phyloP scores from a whole-genome alignment of 805 yeast genomes.

The Yarrowia deformans region DNA sequence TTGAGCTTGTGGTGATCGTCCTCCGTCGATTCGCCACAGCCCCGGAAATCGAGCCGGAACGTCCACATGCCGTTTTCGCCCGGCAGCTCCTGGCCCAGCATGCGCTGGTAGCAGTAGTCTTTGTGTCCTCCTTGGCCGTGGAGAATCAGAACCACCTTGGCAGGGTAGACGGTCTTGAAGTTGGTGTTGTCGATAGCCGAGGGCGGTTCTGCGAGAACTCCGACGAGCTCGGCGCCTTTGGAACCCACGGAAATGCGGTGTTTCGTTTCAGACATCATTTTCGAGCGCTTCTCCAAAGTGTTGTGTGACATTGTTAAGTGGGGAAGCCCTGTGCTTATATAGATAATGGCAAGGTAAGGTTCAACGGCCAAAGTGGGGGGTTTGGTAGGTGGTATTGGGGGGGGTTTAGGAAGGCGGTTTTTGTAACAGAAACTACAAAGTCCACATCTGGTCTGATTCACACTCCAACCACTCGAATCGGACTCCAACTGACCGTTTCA shows the following conservation, averaged over 20 bases:
- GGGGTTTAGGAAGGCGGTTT: background rate
- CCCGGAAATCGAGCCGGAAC: conserved; percentile 83
- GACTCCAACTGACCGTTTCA: background rate
- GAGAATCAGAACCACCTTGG: conserved; percentile 61
- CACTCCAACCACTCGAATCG: background rate
- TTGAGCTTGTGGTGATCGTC: conserved; percentile 49
- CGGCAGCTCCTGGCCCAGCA: conserved; percentile 67
- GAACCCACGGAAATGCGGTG: conserved; percentile 14
- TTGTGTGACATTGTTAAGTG: background rate
- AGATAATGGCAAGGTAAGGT: background rate
- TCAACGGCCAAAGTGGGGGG: background rate
- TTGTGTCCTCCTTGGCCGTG: conserved; percentile 91
- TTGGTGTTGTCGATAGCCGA: conserved; percentile 29
- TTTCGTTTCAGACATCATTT: conserved; percentile 10
- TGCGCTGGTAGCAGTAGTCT: conserved; percentile 74
- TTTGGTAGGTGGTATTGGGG: background rate
- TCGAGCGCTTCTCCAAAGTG: background rate
- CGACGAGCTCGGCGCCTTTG: conserved; percentile 16
- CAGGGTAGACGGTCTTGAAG: conserved; percentile 23
- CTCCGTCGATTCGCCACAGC: conserved; percentile 79
- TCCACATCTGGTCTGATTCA: background rate
- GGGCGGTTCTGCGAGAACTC: conserved; percentile 15
- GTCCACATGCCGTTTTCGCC: conserved; percentile 65
- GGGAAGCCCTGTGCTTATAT: background rate
- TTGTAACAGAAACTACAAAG: no score